Evolutionary conservation across 139 green algal genomes (phyloP), one percentile per base, ranked within the genome.

Genomic region (Asterochloris sp.): DNA sequence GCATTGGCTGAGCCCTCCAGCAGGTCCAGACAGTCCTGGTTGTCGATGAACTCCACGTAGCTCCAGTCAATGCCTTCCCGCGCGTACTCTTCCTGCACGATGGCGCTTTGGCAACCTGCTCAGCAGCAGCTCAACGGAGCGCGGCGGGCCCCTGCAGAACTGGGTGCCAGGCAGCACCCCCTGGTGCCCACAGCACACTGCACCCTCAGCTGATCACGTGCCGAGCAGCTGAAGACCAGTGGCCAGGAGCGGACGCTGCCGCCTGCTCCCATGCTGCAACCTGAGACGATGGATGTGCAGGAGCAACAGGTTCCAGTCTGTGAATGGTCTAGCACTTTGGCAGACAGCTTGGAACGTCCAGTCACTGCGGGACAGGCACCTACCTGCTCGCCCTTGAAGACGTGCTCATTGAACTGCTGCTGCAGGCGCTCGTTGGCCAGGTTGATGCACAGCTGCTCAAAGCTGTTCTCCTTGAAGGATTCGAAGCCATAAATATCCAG

Each of bases 401-500:
- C 87, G 83, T 98, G 94, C 28, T 91, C 90, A 84, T 98, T 99
- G 90, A 99, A 99, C 87, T 98, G 94, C 92, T 99, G 96, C 93
- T 99, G 96, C 85, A 99, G 91, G 21, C 95, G 93, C 90, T 99
- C 96, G 84, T 99, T 99, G 76, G 96, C 96, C 74, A 98, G 94
- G 89, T 99, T 99, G 91, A 99, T 99, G 90, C 96, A 99, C 81
- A 99, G 95, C 92, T 99, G 96, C 91, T 99, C 96, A 84, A 98
- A 97, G 82, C 86, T 88, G 88, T 97, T 97, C 77, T 80, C 83
- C 14, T 89, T 83, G 81, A 96, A 97, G 79, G 86, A 89, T 87
- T 98, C 95, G 84, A 98, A 98, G 81, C 95, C 95, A 85, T 98
- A 98, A 85, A 98, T 98, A 80, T 98, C 95, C 81, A 98, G 89